phyloP scores from a whole-genome alignment of 2,329 filamentous ascomycete genomes.

The Epichloe uncinata region DNA sequence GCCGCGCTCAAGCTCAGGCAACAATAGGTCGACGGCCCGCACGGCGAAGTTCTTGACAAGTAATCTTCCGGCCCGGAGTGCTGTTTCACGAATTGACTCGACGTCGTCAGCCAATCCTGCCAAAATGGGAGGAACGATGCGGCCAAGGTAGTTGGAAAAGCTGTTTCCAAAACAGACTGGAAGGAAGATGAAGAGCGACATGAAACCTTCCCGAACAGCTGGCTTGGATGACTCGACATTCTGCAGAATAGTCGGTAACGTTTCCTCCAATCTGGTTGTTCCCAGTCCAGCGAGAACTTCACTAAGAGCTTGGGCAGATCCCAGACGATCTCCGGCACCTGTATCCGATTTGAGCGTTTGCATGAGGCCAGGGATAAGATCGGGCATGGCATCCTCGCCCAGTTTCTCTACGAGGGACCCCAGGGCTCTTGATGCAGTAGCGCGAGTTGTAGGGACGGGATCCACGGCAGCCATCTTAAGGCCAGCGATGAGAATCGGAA shows the following conservation, averaged over 20 bases:
- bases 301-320: conserved; percentile 89
- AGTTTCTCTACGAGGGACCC: conserved; percentile 97
- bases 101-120: conserved; percentile 90
- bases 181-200: conserved; percentile 98
- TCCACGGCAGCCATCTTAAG: conserved; percentile 83
- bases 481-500: conserved; percentile 85
- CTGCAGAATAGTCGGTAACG: conserved; percentile 86
- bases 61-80: conserved; percentile 80
- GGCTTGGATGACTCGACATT: conserved; percentile 88
- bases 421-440: conserved; percentile 88
- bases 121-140: conserved; percentile 90
- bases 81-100: conserved; percentile 94
- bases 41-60: conserved; percentile 98
- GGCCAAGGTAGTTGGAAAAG: conserved; percentile 88
- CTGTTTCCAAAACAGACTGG: conserved; percentile 98
- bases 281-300: conserved; percentile 93
- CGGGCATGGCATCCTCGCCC: conserved; percentile 88
- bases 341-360: conserved; percentile 94
- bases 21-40: conserved; percentile 80
- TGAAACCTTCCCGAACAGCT: conserved; percentile 91
- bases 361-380: conserved; percentile 97
- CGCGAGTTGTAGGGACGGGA: conserved; percentile 89
- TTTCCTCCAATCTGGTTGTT: conserved; percentile 86
- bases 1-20: conserved; percentile 90
- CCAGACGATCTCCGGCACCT: conserved; percentile 87